These are phyloP conservation scores for Crassisporium funariophilum DNA, from an alignment of 768 basidiomycete genomes.

Conservation along the genomic window DNA sequence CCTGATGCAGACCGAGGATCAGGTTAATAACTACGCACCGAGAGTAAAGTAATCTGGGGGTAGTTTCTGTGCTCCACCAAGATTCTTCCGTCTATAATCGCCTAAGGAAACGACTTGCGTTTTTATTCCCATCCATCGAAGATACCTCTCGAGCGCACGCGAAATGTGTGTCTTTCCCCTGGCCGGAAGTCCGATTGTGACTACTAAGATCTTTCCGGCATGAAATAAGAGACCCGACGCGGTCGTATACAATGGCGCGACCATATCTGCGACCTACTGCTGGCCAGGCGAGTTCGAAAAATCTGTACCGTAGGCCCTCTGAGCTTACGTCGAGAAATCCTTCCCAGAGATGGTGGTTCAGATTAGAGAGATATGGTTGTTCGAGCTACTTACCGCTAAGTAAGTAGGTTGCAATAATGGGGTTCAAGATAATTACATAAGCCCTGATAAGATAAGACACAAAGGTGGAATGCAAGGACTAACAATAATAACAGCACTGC, in stretches of 20 bases:
- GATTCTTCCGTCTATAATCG: slow-evolving; percentile 87
- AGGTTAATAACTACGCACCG: slow-evolving; percentile 46
- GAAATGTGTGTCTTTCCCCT: slow-evolving; percentile 98
- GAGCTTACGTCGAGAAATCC: neutral
- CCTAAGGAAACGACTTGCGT: slow-evolving; percentile 94
- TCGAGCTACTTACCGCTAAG: no score
- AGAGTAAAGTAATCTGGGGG: slow-evolving; percentile 92
- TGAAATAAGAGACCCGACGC: slow-evolving; percentile 85
- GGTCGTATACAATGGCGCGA: slow-evolving; percentile 94
- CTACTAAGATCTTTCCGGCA: slow-evolving; percentile 92
- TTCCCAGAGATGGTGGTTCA: no score
- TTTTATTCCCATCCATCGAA: slow-evolving; percentile 98
- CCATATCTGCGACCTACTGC: no score
- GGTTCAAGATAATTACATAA: slow-evolving; percentile 16
- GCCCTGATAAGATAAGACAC: slow-evolving; percentile 16
- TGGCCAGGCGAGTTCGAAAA: no score
- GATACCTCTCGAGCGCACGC: slow-evolving; percentile 92
- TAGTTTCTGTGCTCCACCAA: slow-evolving; percentile 86
- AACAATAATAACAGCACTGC: slow-evolving; percentile 7
- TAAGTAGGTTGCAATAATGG: no score
- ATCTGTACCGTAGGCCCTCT: neutral
- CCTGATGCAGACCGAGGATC: neutral
- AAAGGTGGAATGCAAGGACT: slow-evolving; percentile 1
- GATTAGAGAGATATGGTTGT: slow-evolving; percentile 10
- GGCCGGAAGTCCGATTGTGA: slow-evolving; percentile 92